Evolutionary conservation across 306 rosid species (phyloP), one percentile per base, ranked within the genome.

Genomic region (Biancaea sappan): DNA sequence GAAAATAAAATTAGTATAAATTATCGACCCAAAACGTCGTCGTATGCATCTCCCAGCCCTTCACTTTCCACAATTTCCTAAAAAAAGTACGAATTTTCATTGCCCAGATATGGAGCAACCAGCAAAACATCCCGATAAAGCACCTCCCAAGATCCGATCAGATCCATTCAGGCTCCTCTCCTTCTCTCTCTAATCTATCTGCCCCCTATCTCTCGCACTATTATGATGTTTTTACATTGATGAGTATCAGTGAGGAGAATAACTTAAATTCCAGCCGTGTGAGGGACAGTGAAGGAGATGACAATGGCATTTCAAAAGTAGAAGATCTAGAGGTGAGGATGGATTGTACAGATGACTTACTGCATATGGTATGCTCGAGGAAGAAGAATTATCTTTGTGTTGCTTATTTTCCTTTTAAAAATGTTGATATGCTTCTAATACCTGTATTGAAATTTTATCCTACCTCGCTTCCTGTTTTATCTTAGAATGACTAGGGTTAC

Each of bases 321-420:
- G 97, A 95, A 53, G 96, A 89, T 73, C 76, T 80, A 6, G 98
- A 83, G 76, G 81, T 86, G 82, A 89, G 96, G 75, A 92, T 95
- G 98, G 99, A 95, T 84, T 94, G 92, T 58, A 95, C 99, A 1
- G 98, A 95, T 76, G 98, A 95, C 69, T 86, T 95, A 63, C 72
- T 95, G 85, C 99, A 95, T 77, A 95, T 95, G 99, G 99, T 95
- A 86, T 64, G 72, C 43, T 31, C 2, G 0, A 7, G n/a, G 74
- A n/a, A 16, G n/a, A 46, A 81, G 71, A 44, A 7, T 46, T 44
- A 61, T 31, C 54, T 32, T 21, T 51, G 31, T 52, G 41, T 9
- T 22, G 10, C 31, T 50, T 24, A 3, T 76, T 59, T 29, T 43
- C 50, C 53, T 69, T 58, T 78, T 54, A 35, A 66, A 32, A 48